Base-by-base conservation (phyloP, 257 asterid genomes). In the Penstemon newberryi region DNA sequence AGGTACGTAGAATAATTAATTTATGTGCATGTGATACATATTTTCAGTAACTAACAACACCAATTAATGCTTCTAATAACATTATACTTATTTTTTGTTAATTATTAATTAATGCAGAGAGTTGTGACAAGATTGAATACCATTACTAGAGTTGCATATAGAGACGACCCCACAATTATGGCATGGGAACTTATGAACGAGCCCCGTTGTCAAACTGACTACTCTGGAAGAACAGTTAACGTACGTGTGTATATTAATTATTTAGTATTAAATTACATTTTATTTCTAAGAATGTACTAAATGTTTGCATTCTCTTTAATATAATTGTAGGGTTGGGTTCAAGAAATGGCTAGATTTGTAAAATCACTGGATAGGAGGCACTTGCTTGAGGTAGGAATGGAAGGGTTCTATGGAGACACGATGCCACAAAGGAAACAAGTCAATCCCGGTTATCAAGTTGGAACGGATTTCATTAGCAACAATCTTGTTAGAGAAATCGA, bases 181-280 rank as follows among this genome's bases (percentile, higher is more conserved):
- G 96, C 95, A 5, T 90, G 97, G 97, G 97, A 90, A 69, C 95
- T 90, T 70, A 90, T 90, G 54, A 88, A 90, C 42, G 97, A 90
- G 78, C 97, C 97, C 43, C 97, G 97, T 18, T 86, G 96, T 75
- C 76, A 83, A 52, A 73, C 70, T 9, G 97, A 90, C 69, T 80
- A 74, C 67, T 86, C 97, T 7, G 97, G 97, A 52, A 78, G 56
- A 75, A 86, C 84, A 1, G 8, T 90, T 8, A 83, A 84, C 18
- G 97, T 90, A 40, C 5, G 84, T 56, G 4, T 11, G 51, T 10
- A 25, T n/a, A 8, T 59, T 41, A 43, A 51, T 42, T 5, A 33
- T 0, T 58, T 4, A 47, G 15, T 4, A 11, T 2, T 64, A 37
- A 8, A 11, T 52, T 12, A 0, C 43, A 40, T 0, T 36, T 40